Evolutionary conservation across 2,329 filamentous ascomycete genomes (phyloP), one percentile per base, ranked within the genome.

Genomic region (Colletotrichum tamarilloi): DNA sequence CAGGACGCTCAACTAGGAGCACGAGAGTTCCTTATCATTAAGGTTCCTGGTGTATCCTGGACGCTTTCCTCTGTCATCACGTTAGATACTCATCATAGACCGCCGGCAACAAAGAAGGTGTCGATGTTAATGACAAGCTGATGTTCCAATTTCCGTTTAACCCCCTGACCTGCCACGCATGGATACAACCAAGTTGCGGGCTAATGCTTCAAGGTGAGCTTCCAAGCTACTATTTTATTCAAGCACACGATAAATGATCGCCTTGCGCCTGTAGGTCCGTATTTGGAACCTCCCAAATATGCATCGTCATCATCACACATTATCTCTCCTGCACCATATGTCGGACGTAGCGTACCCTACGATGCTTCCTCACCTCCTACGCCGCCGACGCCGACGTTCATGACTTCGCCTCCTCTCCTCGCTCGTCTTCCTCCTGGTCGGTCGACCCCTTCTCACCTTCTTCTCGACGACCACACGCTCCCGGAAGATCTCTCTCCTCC

Each of bases 31-130:
- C n/a, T 63, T 32, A 19, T 14, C 55, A 19, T 16, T 28, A 30
- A 59, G 60, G 55, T 56, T 22, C 62, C 53, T 49, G 28, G 68
- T 26, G 38, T 58, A 19, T 28, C 64, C 64, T 58, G 49, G 24
- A 55, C 49, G 14, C 30, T 53, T 63, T 35, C 26, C 63, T 57
- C 60, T 59, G 52, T 63, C 56, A 68, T 58, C 59, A 46, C 53
- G 68, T 72, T 72, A 74, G 72, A 74, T 74, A 72, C 68, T 74
- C 62, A 64, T 68, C 49, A 72, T 74, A 72, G 72, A 74, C 68
- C 68, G 68, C 59, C 68, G 52, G 63, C 72, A 68, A 68, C 53
- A 72, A 46, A 66, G 35, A 73, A 68, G 58, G 62, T 73, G 71
- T 73, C 62, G 71, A 69, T 71, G 56, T 59, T 74, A 63, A 72